Conservation (phyloP, 2,329 filamentous ascomycete genomes). For the Diaporthe sp. region DNA sequence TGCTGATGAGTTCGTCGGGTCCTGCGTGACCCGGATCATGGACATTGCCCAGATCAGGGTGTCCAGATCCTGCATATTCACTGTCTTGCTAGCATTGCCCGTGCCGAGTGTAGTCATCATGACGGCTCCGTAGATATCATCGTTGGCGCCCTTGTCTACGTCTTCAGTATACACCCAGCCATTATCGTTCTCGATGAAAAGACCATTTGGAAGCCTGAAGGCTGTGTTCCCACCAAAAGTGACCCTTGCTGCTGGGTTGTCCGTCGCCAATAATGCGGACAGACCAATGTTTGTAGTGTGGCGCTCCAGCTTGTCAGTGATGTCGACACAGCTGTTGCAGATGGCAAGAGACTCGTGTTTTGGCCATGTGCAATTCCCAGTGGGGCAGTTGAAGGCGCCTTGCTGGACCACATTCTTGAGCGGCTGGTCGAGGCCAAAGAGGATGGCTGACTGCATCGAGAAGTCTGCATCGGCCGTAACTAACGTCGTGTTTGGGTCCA, state of each 20-base stretch:
- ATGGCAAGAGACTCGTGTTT: constrained; percentile 25
- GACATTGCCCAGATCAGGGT: constrained; percentile 32
- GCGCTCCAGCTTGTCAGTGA: constrained; percentile 5
- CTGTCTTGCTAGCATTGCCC: constrained; percentile 27
- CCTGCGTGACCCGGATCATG: constrained; percentile 12
- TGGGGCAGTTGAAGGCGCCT: constrained; percentile 26
- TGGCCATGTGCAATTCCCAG: constrained; percentile 32
- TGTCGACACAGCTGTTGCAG: constrained; percentile 27
- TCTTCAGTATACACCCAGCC: constrained; percentile 17
- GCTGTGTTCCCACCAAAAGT: constrained; percentile 5
- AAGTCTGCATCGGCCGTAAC: constrained; percentile 13
- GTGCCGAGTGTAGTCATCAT: constrained; percentile 35
- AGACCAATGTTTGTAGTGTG: constrained; percentile 5
- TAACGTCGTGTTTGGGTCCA: background rate
- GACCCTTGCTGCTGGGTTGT: background rate
- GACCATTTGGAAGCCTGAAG: constrained; percentile 32
- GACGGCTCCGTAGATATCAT: background rate
- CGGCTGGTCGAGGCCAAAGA: constrained; percentile 26
- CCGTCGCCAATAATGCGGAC: background rate
- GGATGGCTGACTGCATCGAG: constrained; percentile 35
- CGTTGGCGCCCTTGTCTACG: background rate
- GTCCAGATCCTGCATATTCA: constrained; percentile 25
- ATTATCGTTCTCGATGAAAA: constrained; percentile 29
- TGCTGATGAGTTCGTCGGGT: background rate
- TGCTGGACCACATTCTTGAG: constrained; percentile 13